Evolutionary conservation across 129 eudicot genomes (phyloP).

Genomic region (Solidago caesia): DNA sequence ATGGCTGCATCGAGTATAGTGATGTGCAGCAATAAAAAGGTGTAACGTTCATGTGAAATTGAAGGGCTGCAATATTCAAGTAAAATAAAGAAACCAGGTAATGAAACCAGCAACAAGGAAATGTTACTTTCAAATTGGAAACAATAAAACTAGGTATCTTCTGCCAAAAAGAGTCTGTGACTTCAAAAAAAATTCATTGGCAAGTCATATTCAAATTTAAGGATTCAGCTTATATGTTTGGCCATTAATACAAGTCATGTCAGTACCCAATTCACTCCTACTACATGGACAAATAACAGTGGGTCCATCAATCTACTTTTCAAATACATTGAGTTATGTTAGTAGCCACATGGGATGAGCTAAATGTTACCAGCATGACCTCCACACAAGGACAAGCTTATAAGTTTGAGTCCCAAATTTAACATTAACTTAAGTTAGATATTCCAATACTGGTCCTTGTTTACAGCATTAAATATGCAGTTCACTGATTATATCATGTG

Average conservation of each 20-base stretch:
- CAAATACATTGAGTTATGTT: neutral
- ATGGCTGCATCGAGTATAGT: conserved; percentile 8
- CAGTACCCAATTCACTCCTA: neutral
- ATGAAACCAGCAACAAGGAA: neutral
- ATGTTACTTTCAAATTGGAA: neutral
- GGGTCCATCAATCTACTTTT: neutral
- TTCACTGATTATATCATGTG: neutral
- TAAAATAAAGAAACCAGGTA: neutral
- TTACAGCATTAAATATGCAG: neutral
- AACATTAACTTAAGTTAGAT: neutral
- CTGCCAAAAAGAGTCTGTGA: neutral
- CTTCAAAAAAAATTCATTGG: neutral
- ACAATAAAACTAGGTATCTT: neutral
- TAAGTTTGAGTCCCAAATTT: neutral
- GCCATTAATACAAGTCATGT: neutral
- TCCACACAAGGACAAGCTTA: neutral
- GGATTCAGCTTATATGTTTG: neutral
- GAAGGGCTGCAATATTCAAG: neutral
- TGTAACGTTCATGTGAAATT: neutral
- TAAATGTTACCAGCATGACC: neutral
- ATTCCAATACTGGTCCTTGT: neutral
- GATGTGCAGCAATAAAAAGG: neutral
- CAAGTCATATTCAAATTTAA: neutral
- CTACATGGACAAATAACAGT: neutral
- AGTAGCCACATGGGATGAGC: neutral